Evolutionary conservation across 768 basidiomycete species (phyloP).

Genomic region (Termitomyces sp.): DNA sequence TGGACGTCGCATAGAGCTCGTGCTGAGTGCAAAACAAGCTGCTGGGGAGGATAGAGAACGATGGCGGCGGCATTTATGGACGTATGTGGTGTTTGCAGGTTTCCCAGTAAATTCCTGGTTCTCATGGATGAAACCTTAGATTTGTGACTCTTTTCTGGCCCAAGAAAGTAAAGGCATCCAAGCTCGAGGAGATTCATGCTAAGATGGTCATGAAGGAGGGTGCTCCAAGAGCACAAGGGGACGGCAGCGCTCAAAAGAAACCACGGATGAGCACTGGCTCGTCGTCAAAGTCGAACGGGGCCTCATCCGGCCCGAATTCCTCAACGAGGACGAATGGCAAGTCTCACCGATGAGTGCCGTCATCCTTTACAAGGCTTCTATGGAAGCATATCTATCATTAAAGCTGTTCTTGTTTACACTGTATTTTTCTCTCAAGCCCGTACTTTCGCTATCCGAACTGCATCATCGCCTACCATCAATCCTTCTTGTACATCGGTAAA

Average conservation of each 20-base stretch:
- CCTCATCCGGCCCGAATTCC: conserved; percentile 37
- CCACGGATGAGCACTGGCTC: conserved; percentile 42
- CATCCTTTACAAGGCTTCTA: background rate
- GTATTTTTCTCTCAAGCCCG: conserved; percentile 14
- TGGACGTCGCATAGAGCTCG: conserved; percentile 84
- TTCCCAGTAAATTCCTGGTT: conserved; percentile 2
- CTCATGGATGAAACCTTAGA: conserved; percentile 29
- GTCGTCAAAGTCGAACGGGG: conserved; percentile 49
- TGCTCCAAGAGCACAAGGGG: conserved; percentile 53
- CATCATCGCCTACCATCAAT: conserved; percentile 8
- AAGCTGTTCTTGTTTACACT: conserved; percentile 15
- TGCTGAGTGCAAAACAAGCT: conserved; percentile 69
- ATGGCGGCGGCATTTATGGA: conserved; percentile 96
- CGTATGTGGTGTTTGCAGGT: conserved; percentile 51
- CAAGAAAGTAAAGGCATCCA: conserved; percentile 90
- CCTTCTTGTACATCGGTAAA: background rate
- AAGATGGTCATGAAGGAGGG: conserved; percentile 93
- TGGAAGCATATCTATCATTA: conserved; percentile 7
- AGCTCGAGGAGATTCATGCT: conserved; percentile 91
- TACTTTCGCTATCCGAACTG: conserved; percentile 1
- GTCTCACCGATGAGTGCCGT: conserved; percentile 44
- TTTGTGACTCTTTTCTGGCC: conserved; percentile 98
- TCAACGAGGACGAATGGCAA: conserved; percentile 56
- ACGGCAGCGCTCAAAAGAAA: conserved; percentile 50
- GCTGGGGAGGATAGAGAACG: conserved; percentile 79